Evolutionary conservation across 1,139 yeast species (phyloP).

Genomic region (Hyphopichia burtonii): DNA sequence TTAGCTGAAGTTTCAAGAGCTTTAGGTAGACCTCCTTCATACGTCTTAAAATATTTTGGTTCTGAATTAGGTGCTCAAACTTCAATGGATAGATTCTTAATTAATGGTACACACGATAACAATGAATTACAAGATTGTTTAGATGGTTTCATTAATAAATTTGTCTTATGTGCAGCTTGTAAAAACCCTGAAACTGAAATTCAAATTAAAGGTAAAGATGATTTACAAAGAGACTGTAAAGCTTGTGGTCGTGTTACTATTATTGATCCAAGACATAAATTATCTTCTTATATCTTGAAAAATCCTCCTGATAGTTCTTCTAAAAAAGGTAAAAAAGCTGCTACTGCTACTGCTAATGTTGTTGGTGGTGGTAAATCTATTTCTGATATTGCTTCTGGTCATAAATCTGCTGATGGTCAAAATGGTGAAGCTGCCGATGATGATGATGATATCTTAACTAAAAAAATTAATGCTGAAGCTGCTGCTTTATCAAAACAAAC

Average conservation of each 20-base stretch:
- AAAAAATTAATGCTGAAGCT: conserved; percentile 83
- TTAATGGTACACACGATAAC: conserved; percentile 94
- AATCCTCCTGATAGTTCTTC: conserved; percentile 77
- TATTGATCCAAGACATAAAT: conserved; percentile 84
- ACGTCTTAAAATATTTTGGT: conserved; percentile 91
- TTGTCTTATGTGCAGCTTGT: conserved; percentile 92
- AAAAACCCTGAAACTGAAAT: conserved; percentile 98
- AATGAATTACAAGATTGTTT: conserved; percentile 87
- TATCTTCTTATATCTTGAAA: conserved; percentile 82
- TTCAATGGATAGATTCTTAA: conserved; percentile 82
- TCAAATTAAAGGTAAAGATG: conserved; percentile 73
- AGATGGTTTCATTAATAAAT: conserved; percentile 91
- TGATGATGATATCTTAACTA: conserved; percentile 76
- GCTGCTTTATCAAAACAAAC: conserved; percentile 57
- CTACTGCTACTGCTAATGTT: conserved; percentile 89
- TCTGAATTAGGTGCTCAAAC: conserved; percentile 98
- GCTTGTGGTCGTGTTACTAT: conserved; percentile 94
- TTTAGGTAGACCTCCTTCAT: conserved; percentile 86
- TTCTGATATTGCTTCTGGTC: conserved; percentile 70
- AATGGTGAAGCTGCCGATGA: conserved; percentile 42
- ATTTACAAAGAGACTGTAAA: conserved; percentile 88
- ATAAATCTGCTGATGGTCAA: conserved; percentile 27
- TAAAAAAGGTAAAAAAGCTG: conserved; percentile 67
- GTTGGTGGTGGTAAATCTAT: conserved; percentile 86
- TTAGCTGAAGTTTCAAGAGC: conserved; percentile 94